These are phyloP conservation scores for Pseudopithomyces chartarum DNA, from an alignment of 2,329 filamentous ascomycete species.

Conservation along the genomic window DNA sequence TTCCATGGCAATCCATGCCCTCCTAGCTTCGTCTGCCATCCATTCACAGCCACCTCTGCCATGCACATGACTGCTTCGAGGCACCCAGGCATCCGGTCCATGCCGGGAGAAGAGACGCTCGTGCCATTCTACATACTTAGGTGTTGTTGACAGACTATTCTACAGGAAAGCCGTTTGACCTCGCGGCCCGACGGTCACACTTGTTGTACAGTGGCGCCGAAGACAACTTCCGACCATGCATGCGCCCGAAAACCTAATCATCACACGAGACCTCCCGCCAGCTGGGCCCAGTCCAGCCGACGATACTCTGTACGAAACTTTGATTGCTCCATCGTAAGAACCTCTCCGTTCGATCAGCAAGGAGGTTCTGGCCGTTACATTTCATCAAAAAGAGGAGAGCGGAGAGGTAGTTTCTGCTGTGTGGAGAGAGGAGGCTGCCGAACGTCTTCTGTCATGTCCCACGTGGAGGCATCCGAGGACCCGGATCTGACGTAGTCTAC, in stretches of 20 bases:
- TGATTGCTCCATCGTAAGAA: too few species aligned
- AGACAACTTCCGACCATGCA: slow-evolving; percentile 6
- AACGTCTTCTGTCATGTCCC: background rate
- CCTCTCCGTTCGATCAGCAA: too few species aligned
- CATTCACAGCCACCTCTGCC: background rate
- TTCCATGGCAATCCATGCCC: background rate
- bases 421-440: background rate
- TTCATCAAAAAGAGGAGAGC: background rate
- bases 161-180: slow-evolving; percentile 3
- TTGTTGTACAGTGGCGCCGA: slow-evolving; percentile 28
- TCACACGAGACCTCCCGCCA: background rate
- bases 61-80: slow-evolving; percentile 7
- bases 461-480: background rate
- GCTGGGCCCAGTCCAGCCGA: background rate
- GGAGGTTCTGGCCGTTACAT: too few species aligned
- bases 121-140: too few species aligned
- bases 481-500: background rate
- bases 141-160: slow-evolving; percentile 17
- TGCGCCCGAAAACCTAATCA: slow-evolving; percentile 5
- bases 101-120: slow-evolving; percentile 1
- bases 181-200: slow-evolving; percentile 19
- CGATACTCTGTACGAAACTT: background rate
- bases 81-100: background rate
- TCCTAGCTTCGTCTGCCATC: background rate
- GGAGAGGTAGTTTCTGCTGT: background rate